Evolutionary conservation across 176 grass and related monocot genomes (phyloP).

Genomic region (Bothriochloa decipiens): DNA sequence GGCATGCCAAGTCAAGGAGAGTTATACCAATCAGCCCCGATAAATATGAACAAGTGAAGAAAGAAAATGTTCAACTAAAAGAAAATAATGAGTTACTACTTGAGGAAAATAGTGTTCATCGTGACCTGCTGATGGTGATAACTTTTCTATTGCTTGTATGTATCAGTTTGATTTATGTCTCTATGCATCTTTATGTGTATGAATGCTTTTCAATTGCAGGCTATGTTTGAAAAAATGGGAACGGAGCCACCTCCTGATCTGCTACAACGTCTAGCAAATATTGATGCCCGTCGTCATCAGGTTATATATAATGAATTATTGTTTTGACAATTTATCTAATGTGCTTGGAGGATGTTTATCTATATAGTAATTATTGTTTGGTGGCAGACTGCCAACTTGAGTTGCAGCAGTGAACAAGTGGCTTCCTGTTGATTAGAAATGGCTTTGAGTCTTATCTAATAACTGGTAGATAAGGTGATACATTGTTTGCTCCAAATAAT

Average conservation of each 20-base stretch:
- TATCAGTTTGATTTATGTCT: neutral
- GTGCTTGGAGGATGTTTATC: too few species aligned
- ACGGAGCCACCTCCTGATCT: neutral
- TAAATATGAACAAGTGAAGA: neutral
- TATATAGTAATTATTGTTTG: too few species aligned
- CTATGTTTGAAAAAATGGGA: neutral
- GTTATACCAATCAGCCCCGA: neutral
- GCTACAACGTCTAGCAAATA: neutral
- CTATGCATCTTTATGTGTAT: neutral
- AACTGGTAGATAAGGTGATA: too few species aligned
- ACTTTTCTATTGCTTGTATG: neutral
- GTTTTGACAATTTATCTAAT: too few species aligned
- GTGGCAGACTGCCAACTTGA: too few species aligned
- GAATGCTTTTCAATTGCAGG: neutral
- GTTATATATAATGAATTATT: neutral
- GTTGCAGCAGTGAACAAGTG: too few species aligned
- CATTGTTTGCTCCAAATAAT: too few species aligned
- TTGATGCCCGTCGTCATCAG: neutral
- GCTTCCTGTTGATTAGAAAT: too few species aligned
- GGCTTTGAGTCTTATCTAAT: too few species aligned
- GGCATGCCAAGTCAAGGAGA: neutral
- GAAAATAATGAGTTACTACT: neutral
- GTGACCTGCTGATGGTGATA: neutral
- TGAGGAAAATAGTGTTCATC: neutral
- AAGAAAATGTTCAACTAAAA: neutral